These are phyloP conservation scores for Neurospora cerealis DNA, from an alignment of 495 filamentous ascomycete genomes.

Conservation along the genomic window DNA sequence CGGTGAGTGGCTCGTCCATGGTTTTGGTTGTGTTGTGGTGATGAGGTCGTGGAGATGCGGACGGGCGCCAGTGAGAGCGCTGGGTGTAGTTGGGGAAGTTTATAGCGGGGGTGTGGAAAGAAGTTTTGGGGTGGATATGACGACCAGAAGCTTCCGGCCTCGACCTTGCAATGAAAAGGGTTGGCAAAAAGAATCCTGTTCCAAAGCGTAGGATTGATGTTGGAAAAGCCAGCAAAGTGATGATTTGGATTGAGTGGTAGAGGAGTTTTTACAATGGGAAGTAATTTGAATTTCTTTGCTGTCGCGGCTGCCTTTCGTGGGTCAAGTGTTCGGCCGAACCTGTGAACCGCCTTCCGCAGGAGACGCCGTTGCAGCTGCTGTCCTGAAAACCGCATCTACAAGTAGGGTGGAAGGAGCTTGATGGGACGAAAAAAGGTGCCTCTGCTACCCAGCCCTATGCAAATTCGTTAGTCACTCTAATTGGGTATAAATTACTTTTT, in stretches of 20 bases:
- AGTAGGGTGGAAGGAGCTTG: background rate
- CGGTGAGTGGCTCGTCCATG: conserved; percentile 11
- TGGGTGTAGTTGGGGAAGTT: background rate
- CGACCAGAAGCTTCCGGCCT: background rate
- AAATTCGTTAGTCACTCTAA: background rate
- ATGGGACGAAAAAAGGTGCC: background rate
- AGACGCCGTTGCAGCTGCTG: background rate
- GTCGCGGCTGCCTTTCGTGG: background rate
- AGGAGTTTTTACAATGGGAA: background rate
- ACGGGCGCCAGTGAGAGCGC: background rate
- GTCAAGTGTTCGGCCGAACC: background rate
- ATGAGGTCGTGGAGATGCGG: conserved; percentile 4
- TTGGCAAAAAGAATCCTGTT: background rate
- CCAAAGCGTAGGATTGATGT: background rate
- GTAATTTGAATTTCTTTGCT: background rate
- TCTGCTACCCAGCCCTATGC: background rate
- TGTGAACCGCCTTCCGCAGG: background rate
- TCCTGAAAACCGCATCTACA: background rate
- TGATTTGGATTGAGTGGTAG: background rate
- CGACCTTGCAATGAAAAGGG: background rate
- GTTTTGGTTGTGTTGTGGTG: conserved; percentile 2
- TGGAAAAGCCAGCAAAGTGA: background rate
- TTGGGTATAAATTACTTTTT: background rate
- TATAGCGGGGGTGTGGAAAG: conserved; percentile 5
- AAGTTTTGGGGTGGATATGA: conserved; percentile 4